These are phyloP conservation scores for Adansonia grandidieri DNA, from an alignment of 441 rosid genomes.

Conservation along the genomic window DNA sequence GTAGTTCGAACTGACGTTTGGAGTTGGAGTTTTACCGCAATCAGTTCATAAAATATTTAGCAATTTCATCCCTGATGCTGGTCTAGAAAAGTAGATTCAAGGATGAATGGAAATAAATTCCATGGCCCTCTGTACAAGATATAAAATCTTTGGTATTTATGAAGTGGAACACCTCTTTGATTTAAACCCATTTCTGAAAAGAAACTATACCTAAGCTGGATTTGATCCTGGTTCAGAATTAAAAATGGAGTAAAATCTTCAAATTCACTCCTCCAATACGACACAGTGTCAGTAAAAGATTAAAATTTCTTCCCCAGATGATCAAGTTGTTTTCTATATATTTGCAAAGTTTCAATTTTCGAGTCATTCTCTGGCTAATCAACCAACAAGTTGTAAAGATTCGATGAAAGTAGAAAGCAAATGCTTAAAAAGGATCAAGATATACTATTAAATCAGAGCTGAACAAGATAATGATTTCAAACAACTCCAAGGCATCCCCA, in stretches of 20 bases:
- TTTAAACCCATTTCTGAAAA: slow-evolving; percentile 12
- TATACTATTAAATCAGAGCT: not conserved
- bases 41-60: not conserved
- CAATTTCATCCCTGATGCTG: not conserved
- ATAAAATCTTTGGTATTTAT: not conserved
- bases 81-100: too few species aligned
- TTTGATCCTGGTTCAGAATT: not conserved
- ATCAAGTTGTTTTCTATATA: not conserved
- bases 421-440: not conserved
- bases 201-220: not conserved
- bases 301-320: not conserved
- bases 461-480: not conserved
- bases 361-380: not conserved
- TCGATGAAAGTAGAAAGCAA: slow-evolving; percentile 14
- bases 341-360: not conserved
- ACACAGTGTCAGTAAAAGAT: not conserved
- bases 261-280: not conserved
- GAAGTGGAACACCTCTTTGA: slow-evolving; percentile 20
- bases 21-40: not conserved
- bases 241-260: not conserved
- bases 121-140: not conserved
- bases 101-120: not conserved
- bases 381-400: slow-evolving; percentile 27
- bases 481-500: not conserved
- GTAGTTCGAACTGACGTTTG: not conserved